A percentile compares a stretch with the other conserved stretches of the same genome.
phyloP scores from a whole-genome alignment of 805 yeast species.

The Candida koratica region DNA sequence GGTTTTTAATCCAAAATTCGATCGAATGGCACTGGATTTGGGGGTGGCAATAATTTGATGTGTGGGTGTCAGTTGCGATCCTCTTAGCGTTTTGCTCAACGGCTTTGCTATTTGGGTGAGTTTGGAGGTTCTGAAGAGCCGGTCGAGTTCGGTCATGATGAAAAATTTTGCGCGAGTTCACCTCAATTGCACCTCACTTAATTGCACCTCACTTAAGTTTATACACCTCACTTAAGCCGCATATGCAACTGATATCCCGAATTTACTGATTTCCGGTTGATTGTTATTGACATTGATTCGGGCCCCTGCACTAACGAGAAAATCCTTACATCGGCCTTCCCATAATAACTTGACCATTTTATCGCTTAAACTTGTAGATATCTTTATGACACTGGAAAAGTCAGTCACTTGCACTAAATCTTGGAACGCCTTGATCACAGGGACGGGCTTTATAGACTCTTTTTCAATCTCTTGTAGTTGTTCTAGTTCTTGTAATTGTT shows the following conservation, averaged over 20 bases:
- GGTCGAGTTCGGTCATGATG: conserved; percentile 28
- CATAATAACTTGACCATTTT: conserved; percentile 63
- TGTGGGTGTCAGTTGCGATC: conserved; percentile 45
- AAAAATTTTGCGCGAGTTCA: conserved; percentile 4
- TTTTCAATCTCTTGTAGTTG: not conserved
- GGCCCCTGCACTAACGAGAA: conserved; percentile 72
- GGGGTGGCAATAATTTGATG: conserved; percentile 73
- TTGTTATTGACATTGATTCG: conserved; percentile 41
- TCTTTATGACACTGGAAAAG: conserved; percentile 68
- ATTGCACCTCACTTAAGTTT: too few relatives aligned
- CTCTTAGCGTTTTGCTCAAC: conserved; percentile 29
- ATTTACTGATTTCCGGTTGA: conserved; percentile 45
- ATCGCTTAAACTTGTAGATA: conserved; percentile 65
- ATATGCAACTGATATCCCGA: conserved; percentile 62
- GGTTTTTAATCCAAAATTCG: conserved; percentile 74
- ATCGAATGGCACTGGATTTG: conserved; percentile 56
- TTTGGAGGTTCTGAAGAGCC: conserved; percentile 37
- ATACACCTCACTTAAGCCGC: conserved; percentile 37
- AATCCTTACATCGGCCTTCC: conserved; percentile 85
- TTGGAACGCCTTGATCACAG: conserved; percentile 47
- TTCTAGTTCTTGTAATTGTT: not conserved
- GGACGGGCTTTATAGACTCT: conserved; percentile 4
- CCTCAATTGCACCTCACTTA: too few relatives aligned
- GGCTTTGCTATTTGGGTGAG: conserved; percentile 45
- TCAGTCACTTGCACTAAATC: conserved; percentile 48